Evolutionary conservation across 345 rosid genomes (phyloP).

Genomic region (Gossypium arboreum): DNA sequence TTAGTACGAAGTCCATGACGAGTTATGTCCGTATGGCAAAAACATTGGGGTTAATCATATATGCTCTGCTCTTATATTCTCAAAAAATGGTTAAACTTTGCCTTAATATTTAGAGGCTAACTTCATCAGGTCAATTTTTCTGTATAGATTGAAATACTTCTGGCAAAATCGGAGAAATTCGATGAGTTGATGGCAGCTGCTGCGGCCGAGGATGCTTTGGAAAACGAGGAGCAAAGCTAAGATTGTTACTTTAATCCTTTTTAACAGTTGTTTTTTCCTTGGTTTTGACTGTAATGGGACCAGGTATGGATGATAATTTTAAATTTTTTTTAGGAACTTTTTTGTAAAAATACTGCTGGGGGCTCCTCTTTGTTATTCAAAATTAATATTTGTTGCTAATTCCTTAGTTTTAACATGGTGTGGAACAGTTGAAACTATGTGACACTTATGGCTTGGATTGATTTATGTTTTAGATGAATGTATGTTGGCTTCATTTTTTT

Average conservation of each 20-base stretch:
- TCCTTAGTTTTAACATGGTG: too few species aligned
- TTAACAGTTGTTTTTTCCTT: background rate
- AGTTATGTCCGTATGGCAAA: background rate
- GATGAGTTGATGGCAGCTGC: constrained; percentile 62
- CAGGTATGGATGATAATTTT: too few species aligned
- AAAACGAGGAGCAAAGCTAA: constrained; percentile 49
- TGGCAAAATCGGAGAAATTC: constrained; percentile 60
- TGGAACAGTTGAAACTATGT: too few species aligned
- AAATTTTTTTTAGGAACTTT: constrained; percentile 14
- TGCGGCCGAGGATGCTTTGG: constrained; percentile 39
- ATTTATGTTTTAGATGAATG: too few species aligned
- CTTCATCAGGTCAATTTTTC: background rate
- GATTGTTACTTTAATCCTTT: constrained; percentile 19
- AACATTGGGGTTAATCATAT: background rate
- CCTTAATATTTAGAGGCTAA: constrained; percentile 1
- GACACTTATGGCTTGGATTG: too few species aligned
- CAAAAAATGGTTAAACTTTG: background rate
- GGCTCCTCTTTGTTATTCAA: background rate
- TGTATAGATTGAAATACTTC: constrained; percentile 55
- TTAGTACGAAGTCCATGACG: background rate
- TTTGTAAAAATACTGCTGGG: constrained; percentile 17
- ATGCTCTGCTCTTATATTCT: too few species aligned
- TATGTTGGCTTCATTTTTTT: too few species aligned
- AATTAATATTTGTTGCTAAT: constrained; percentile 26
- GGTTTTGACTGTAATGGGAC: too few species aligned